A percentile compares a stretch with the other conserved stretches of the same genome.
phyloP scores from a whole-genome alignment of 352 stramenopile genomes.

The Saprolegnia diclina region DNA sequence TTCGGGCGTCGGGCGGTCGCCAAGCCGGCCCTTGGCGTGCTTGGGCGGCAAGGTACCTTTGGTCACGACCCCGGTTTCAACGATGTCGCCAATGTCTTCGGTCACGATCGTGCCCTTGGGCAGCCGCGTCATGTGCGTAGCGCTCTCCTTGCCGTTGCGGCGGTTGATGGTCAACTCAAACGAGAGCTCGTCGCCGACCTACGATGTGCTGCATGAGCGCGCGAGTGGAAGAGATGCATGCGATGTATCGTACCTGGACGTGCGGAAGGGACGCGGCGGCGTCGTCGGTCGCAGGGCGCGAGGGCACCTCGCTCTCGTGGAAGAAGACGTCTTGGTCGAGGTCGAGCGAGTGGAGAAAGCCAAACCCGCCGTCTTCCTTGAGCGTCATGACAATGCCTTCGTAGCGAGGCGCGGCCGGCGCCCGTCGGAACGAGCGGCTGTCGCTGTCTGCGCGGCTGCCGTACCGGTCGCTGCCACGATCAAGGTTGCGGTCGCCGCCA shows the following conservation, averaged over 20 bases:
- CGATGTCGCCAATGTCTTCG: slow-evolving; percentile 43
- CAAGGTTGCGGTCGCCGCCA: slow-evolving; percentile 38
- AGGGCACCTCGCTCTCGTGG: slow-evolving; percentile 68
- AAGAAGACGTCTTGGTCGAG: slow-evolving; percentile 74
- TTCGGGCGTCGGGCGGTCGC: neutral
- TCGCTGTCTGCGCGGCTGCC: neutral
- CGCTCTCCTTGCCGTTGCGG: slow-evolving; percentile 66
- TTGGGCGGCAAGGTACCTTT: slow-evolving; percentile 47
- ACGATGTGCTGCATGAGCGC: slow-evolving; percentile 26
- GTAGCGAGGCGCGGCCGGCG: slow-evolving; percentile 22
- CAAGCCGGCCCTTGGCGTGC: neutral
- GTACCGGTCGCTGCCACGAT: slow-evolving; percentile 4
- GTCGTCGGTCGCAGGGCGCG: slow-evolving; percentile 32
- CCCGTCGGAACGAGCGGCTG: slow-evolving; percentile 20
- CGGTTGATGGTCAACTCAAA: slow-evolving; percentile 71
- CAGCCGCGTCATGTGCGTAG: slow-evolving; percentile 52
- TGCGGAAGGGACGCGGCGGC: neutral
- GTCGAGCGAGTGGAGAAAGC: slow-evolving; percentile 46
- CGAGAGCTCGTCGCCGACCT: slow-evolving; percentile 67
- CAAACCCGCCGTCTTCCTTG: slow-evolving; percentile 32
- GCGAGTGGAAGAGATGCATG: neutral
- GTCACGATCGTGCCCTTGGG: slow-evolving; percentile 70
- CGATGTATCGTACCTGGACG: neutral
- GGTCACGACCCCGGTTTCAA: slow-evolving; percentile 42
- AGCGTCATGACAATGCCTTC: slow-evolving; percentile 32